phyloP scores from a whole-genome alignment of 805 yeast species.

The Zygosaccharomyces lentus region DNA sequence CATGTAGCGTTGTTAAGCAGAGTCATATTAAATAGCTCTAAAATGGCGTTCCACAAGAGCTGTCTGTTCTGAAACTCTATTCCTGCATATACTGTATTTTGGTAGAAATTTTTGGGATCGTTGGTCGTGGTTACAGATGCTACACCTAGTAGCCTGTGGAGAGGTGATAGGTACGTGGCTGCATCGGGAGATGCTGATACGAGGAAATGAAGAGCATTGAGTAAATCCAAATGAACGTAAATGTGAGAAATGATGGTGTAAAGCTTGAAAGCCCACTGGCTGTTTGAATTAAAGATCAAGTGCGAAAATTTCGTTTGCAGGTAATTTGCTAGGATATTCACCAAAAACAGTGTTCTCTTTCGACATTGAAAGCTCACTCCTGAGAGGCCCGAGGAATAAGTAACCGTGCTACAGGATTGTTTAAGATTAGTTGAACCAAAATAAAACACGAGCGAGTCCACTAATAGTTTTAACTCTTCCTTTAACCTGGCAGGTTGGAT shows the following conservation, averaged over 20 bases:
- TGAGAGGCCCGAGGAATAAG: constrained; percentile 20
- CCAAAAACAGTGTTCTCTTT: constrained; percentile 15
- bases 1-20: constrained; percentile 18
- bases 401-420: constrained; percentile 1
- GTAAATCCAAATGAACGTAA: constrained; percentile 10
- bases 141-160: constrained; percentile 20
- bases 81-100: constrained; percentile 19
- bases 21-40: constrained; percentile 26
- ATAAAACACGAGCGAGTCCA: constrained; percentile 21
- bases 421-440: constrained; percentile 14
- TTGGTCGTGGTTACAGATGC: constrained; percentile 4
- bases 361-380: constrained; percentile 16
- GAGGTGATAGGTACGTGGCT: constrained; percentile 16
- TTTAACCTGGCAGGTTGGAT: constrained; percentile 7
- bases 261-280: not conserved
- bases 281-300: constrained; percentile 6
- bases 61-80: constrained; percentile 30
- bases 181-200: not conserved
- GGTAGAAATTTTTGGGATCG: constrained; percentile 13
- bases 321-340: constrained; percentile 17
- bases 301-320: constrained; percentile 16
- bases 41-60: constrained; percentile 29
- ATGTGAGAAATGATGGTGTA: constrained; percentile 2
- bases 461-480: constrained; percentile 20
- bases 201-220: constrained; percentile 7